Evolutionary conservation across 225 moss, liverwort and hornwort genomes (phyloP), one percentile per base, ranked within the genome.

Genomic region (Climacium dendroides): DNA sequence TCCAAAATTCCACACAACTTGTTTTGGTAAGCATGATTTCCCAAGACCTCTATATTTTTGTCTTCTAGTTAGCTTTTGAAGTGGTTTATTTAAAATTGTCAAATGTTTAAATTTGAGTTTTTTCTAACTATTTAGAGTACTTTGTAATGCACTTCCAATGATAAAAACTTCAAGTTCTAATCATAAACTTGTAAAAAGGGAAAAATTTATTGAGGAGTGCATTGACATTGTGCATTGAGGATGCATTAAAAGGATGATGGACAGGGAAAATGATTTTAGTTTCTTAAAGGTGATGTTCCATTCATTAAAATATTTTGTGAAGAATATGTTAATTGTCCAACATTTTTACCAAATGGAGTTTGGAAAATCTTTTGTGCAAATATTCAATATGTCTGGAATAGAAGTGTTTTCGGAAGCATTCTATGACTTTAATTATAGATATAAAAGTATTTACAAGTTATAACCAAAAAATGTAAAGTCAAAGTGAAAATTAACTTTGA

Each of bases 231-330:
- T 61, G 30, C 61, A 29, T 61, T 34, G 34, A 63, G 2, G 5
- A 34, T 64, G 34, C 18, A 5, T 32, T 34, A 6, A 20, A 12
- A 20, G 6, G 20, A n/a, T 11, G 2, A n/a, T n/a, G 20, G 20
- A n/a, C 0, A 0, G 0, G 4, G 4, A n/a, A n/a, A n/a, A n/a
- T n/a, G 20, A n/a, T 66, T n/a, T 66, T 20, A 66, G n/a, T 5
- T 6, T 66, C 30, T n/a, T 22, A 11, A 11, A n/a, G 6, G n/a
- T n/a, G 20, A 11, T 3, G n/a, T n/a, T 66, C 22, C 19, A 35
- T 35, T 11, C 6, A 11, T 19, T 66, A 5, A 20, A n/a, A 22
- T 34, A 7, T 64, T n/a, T 66, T n/a, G 20, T n/a, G 2, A n/a
- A 66, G 6, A 22, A n/a, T 66, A 22, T 4, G 1, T 6, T n/a